Conservation (phyloP, 208 protist species). For the Trypanosoma platydactyli region DNA sequence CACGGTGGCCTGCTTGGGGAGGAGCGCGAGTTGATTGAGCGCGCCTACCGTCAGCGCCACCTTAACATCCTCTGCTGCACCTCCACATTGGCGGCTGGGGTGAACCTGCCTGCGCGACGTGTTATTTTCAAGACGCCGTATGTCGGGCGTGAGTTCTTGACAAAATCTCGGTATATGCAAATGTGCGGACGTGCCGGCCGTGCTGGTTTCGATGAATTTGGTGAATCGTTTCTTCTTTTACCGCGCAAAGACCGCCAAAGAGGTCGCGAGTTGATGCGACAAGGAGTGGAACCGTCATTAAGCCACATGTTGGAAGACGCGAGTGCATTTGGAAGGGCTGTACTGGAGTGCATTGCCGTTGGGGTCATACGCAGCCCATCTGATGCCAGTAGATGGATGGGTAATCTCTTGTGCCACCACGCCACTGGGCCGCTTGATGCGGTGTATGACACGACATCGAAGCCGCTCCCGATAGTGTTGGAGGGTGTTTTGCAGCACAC, state of each 20-base stretch:
- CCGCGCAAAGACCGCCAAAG: slow-evolving; percentile 37
- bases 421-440: slow-evolving; percentile 52
- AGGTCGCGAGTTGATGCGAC: slow-evolving; percentile 50
- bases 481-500: slow-evolving; percentile 4
- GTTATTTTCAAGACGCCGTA: slow-evolving; percentile 86
- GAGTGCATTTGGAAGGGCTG: slow-evolving; percentile 38
- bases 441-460: slow-evolving; percentile 16
- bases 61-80: slow-evolving; percentile 90
- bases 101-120: slow-evolving; percentile 91
- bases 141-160: slow-evolving; percentile 68
- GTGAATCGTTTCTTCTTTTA: slow-evolving; percentile 85
- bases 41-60: slow-evolving; percentile 64
- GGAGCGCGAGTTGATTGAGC: slow-evolving; percentile 83
- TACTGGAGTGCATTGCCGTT: slow-evolving; percentile 85
- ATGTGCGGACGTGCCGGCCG: slow-evolving; percentile 85
- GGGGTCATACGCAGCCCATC: slow-evolving; percentile 49
- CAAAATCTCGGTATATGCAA: slow-evolving; percentile 76
- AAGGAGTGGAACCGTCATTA: slow-evolving; percentile 41
- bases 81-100: slow-evolving; percentile 91
- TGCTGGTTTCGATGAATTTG: slow-evolving; percentile 72
- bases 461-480: slow-evolving; percentile 7
- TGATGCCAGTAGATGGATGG: slow-evolving; percentile 47
- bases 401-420: slow-evolving; percentile 46
- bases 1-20: slow-evolving; percentile 84
- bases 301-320: slow-evolving; percentile 57